These are phyloP conservation scores for Dryas drummondii DNA, from an alignment of 306 rosid genomes.

Conservation along the genomic window DNA sequence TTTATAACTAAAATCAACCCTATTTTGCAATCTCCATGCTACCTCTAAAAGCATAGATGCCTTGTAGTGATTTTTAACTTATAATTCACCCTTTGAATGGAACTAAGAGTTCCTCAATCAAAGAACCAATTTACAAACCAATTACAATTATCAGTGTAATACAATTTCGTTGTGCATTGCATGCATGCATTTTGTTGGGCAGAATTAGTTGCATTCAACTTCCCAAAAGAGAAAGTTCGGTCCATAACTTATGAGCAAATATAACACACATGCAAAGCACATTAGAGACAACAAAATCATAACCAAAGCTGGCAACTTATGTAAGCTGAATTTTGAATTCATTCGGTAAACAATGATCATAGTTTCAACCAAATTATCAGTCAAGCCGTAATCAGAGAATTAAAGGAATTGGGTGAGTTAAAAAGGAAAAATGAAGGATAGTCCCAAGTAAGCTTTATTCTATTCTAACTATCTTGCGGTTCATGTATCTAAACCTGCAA, in stretches of 20 bases:
- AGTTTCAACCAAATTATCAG: conserved; percentile 28
- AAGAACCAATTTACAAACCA: neutral
- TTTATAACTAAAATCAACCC: too few species aligned
- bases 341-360: conserved; percentile 12
- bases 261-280: neutral
- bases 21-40: neutral
- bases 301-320: neutral
- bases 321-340: neutral
- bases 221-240: neutral
- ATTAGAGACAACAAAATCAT: conserved; percentile 18
- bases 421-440: conserved; percentile 16
- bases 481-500: conserved; percentile 69
- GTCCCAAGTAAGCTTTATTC: conserved; percentile 39
- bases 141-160: neutral
- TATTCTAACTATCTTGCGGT: conserved; percentile 62
- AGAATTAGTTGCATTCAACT: neutral
- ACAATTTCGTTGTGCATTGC: neutral
- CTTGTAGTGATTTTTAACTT: neutral
- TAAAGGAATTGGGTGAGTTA: conserved; percentile 19
- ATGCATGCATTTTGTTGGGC: neutral
- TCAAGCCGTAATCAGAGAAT: conserved; percentile 34
- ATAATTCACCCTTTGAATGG: neutral
- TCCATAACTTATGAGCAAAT: neutral
- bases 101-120: neutral
- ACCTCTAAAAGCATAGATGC: neutral